Evolutionary conservation across 2,329 filamentous ascomycete genomes (phyloP).

Genomic region (Fusarium oligoseptatum): DNA sequence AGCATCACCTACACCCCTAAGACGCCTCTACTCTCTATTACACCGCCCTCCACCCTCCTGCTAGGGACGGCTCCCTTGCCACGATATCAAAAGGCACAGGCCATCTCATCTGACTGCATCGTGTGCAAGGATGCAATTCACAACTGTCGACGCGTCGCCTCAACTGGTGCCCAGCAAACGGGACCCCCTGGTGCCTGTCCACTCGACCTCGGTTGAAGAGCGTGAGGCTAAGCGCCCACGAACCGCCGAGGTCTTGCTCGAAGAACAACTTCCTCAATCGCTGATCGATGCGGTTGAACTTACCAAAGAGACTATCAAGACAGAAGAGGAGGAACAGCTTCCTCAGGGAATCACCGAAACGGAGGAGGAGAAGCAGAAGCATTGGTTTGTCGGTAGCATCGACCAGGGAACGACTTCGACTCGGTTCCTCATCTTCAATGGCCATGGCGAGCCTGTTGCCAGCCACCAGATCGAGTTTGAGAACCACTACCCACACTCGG

Average conservation of each 20-base stretch:
- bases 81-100: conserved; percentile 37
- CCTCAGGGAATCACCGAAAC: conserved; percentile 50
- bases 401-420: conserved; percentile 93
- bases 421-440: conserved; percentile 91
- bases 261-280: conserved; percentile 44
- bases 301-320: conserved; percentile 18
- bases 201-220: conserved; percentile 13
- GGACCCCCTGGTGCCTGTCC: conserved; percentile 19
- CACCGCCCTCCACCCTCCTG: conserved; percentile 22
- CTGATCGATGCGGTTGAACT: conserved; percentile 45
- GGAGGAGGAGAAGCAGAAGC: conserved; percentile 47
- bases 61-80: conserved; percentile 46
- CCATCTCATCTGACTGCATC: conserved; percentile 22
- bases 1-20: conserved; percentile 6
- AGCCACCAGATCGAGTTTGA: conserved; percentile 89
- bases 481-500: conserved; percentile 86
- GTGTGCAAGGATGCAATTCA: conserved; percentile 47
- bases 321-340: conserved; percentile 40
- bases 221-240: conserved; percentile 37
- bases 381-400: conserved; percentile 86
- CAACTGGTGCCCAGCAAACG: conserved; percentile 21
- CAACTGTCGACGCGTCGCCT: conserved; percentile 25
- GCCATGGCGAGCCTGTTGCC: conserved; percentile 80
- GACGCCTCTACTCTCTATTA: conserved; percentile 16
- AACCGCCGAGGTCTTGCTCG: conserved; percentile 37